Conservation (phyloP, 176 grass and related monocot genomes). For the Aegilops sharonensis region DNA sequence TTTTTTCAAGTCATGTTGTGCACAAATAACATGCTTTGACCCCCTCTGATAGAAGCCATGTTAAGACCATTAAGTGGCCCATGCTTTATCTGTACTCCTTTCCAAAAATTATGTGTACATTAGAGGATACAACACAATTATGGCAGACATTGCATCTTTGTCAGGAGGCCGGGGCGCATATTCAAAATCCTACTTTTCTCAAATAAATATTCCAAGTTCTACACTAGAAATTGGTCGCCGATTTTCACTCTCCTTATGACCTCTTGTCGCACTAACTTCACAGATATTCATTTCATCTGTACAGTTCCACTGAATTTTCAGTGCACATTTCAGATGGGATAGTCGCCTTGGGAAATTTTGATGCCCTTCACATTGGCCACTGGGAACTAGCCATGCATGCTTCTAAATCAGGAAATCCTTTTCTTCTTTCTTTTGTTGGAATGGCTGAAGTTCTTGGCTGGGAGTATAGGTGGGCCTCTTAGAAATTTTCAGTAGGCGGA, state of each 20-base stretch:
- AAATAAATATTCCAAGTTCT: neutral
- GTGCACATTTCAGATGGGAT: slow-evolving; percentile 68
- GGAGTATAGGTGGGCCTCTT: slow-evolving; percentile 68
- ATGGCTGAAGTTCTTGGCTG: slow-evolving; percentile 97
- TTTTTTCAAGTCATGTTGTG: neutral
- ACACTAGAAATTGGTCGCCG: neutral
- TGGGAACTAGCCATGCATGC: slow-evolving; percentile 84
- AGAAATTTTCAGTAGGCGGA: neutral
- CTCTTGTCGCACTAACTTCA: neutral
- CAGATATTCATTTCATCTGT: neutral
- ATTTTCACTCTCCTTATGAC: neutral
- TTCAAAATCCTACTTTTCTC: neutral
- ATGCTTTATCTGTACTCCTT: neutral
- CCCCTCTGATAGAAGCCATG: neutral
- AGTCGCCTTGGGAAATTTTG: slow-evolving; percentile 98
- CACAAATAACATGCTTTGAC: neutral
- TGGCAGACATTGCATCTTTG: neutral
- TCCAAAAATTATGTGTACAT: neutral
- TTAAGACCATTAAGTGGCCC: neutral
- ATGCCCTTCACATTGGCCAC: slow-evolving; percentile 97
- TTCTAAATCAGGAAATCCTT: slow-evolving; percentile 78
- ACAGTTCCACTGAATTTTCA: slow-evolving; percentile 24
- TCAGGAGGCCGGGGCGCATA: neutral
- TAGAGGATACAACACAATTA: neutral
- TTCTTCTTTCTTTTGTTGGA: slow-evolving; percentile 96